Percentiles rank a stretch among this genome's conserved stretches.
These are phyloP conservation scores for Irpex lacteus DNA, from an alignment of 1,284 basidiomycete genomes.

Conservation along the genomic window DNA sequence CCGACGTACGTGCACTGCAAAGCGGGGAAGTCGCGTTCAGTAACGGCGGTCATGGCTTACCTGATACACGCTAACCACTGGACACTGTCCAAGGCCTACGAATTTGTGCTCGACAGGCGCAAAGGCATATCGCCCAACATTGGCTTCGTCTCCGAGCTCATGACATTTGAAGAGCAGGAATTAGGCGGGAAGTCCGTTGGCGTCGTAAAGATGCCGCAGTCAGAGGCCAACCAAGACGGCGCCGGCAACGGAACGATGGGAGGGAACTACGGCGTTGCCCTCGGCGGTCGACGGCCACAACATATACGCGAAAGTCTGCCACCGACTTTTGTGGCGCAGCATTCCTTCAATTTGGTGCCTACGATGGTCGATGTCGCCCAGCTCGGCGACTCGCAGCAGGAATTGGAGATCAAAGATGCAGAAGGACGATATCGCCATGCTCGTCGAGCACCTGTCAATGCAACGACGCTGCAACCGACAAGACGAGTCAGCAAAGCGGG, in stretches of 20 bases:
- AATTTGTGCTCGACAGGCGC: slow-evolving; percentile 87
- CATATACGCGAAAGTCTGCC: slow-evolving; percentile 78
- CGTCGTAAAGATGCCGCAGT: slow-evolving; percentile 51
- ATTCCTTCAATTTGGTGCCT: slow-evolving; percentile 26
- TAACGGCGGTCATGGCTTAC: slow-evolving; percentile 97
- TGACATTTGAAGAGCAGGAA: slow-evolving; percentile 93
- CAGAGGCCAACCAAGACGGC: slow-evolving; percentile 22
- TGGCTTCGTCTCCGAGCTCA: slow-evolving; percentile 94
- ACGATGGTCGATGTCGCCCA: slow-evolving; percentile 31
- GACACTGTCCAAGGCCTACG: slow-evolving; percentile 88
- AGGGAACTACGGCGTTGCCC: slow-evolving; percentile 38
- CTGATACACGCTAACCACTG: slow-evolving; percentile 96
- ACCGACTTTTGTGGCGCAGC: slow-evolving; percentile 44
- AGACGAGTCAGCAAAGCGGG: slow-evolving; percentile 88
- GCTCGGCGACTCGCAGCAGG: slow-evolving; percentile 65
- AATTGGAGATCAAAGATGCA: slow-evolving; percentile 82
- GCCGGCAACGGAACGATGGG: slow-evolving; percentile 20
- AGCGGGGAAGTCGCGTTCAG: slow-evolving; percentile 93
- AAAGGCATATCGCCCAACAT: slow-evolving; percentile 97
- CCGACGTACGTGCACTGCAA: slow-evolving; percentile 96
- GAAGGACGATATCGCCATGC: slow-evolving; percentile 83
- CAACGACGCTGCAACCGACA: slow-evolving; percentile 82
- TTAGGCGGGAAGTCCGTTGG: slow-evolving; percentile 81
- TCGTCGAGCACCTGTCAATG: slow-evolving; percentile 80
- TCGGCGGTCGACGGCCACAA: slow-evolving; percentile 47